Percentiles rank a stretch among this genome's conserved stretches.
Evolutionary conservation across 2,329 filamentous ascomycete species (phyloP).

Genomic region (Colletotrichum somersetense): DNA sequence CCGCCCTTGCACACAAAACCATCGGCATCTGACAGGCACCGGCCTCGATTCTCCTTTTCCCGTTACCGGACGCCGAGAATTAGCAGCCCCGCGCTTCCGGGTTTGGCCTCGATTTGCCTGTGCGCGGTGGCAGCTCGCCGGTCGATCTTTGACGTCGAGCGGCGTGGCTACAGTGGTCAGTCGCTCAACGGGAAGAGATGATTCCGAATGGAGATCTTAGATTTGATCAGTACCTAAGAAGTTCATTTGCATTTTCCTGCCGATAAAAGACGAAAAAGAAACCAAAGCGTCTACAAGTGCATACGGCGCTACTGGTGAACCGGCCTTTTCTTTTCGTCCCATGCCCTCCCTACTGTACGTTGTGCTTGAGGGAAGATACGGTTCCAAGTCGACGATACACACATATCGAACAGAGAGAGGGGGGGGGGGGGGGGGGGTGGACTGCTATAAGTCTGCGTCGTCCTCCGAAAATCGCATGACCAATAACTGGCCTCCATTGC

Average conservation of each 20-base stretch:
- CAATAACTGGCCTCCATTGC: not conserved
- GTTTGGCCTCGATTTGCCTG: not conserved
- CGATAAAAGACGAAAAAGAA: not conserved
- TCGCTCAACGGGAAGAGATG: not conserved
- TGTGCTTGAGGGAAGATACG: not conserved
- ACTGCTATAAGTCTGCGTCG: not conserved
- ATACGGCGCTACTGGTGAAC: not conserved
- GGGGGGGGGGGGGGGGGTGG: too few species aligned
- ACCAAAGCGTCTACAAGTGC: not conserved
- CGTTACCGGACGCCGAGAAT: not conserved
- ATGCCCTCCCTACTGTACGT: not conserved
- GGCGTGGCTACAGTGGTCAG: conserved; percentile 8
- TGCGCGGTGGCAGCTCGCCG: not conserved
- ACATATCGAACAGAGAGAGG: not conserved
- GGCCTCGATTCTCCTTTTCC: not conserved
- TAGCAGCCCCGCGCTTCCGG: not conserved
- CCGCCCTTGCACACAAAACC: not conserved
- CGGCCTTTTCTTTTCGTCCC: too few species aligned
- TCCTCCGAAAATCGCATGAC: not conserved
- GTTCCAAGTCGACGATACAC: not conserved
- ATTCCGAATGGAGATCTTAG: not conserved
- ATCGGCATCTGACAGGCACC: not conserved
- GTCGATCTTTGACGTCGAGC: conserved; percentile 18
- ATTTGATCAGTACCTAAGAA: not conserved
- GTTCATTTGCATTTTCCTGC: not conserved